phyloP scores from a whole-genome alignment of 192 early-diverging fungal genomes.

The Linderina pennispora region DNA sequence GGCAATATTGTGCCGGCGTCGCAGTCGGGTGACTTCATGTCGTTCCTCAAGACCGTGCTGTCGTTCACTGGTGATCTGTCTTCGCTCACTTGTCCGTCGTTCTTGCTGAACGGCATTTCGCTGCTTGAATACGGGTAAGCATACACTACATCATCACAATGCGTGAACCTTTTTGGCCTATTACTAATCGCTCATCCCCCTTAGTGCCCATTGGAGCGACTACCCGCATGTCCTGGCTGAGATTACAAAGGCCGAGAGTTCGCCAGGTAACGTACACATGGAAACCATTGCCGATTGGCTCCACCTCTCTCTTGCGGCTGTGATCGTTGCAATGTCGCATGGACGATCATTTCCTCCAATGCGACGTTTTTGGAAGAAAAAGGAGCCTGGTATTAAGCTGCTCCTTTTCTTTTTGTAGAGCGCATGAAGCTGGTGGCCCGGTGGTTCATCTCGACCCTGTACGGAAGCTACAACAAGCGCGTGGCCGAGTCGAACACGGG shows the following conservation, averaged over 20 bases:
- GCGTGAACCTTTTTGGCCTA: background rate
- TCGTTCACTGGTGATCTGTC: slow-evolving; percentile 79
- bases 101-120: slow-evolving; percentile 68
- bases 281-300: too few relatives aligned
- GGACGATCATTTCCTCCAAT: too few relatives aligned
- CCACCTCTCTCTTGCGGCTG: too few relatives aligned
- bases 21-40: slow-evolving; percentile 56
- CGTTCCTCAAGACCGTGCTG: slow-evolving; percentile 62
- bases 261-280: slow-evolving; percentile 32
- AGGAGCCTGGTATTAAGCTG: too few relatives aligned
- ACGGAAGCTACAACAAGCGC: slow-evolving; percentile 69
- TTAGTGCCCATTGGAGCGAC: slow-evolving; percentile 53
- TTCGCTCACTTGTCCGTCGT: slow-evolving; percentile 72
- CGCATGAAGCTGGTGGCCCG: slow-evolving; percentile 61
- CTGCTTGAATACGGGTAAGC: slow-evolving; percentile 70
- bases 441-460: slow-evolving; percentile 78
- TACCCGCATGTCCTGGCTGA: slow-evolving; percentile 58
- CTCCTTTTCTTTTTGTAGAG: slow-evolving; percentile 22
- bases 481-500: slow-evolving; percentile 57
- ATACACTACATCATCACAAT: slow-evolving; percentile 3
- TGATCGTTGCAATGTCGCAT: too few relatives aligned
- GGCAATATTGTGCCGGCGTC: slow-evolving; percentile 53
- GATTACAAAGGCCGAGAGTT: slow-evolving; percentile 52
- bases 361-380: too few relatives aligned
- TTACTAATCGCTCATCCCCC: background rate